Percentiles rank a stretch among this genome's conserved stretches.
phyloP scores from a whole-genome alignment of 2,329 filamentous ascomycete species.

The Monosporascus sp. region DNA sequence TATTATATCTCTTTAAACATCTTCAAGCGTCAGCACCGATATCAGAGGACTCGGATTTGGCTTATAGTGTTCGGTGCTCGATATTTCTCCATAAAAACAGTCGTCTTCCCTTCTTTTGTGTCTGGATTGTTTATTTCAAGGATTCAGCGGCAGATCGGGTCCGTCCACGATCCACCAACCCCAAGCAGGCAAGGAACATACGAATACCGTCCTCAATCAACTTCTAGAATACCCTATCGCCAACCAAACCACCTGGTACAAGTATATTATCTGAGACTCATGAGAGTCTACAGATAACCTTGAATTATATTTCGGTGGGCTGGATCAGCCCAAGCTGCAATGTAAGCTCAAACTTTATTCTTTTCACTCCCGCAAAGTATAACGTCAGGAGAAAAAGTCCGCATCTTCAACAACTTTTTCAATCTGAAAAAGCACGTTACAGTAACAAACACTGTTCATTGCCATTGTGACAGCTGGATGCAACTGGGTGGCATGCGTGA shows the following conservation, averaged over 20 bases:
- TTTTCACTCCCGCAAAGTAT: not conserved
- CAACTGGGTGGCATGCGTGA: too few relatives aligned
- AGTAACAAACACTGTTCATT: too few relatives aligned
- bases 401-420: not conserved
- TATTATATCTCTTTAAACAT: not conserved
- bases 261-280: not conserved
- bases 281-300: not conserved
- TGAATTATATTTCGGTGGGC: not conserved
- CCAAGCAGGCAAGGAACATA: not conserved
- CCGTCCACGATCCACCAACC: not conserved
- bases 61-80: too few relatives aligned
- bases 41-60: not conserved
- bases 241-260: not conserved
- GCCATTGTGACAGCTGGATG: too few relatives aligned
- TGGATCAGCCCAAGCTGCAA: not conserved
- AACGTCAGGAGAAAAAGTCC: too few relatives aligned
- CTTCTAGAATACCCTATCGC: not conserved
- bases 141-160: too few relatives aligned
- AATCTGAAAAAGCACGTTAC: too few relatives aligned
- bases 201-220: not conserved
- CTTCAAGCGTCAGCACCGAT: not conserved
- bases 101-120: not conserved
- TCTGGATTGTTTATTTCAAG: not conserved
- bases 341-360: not conserved
- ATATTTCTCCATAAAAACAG: not conserved